phyloP scores from a whole-genome alignment of 192 early-diverging fungal species.

The Umbelopsis sp. region DNA sequence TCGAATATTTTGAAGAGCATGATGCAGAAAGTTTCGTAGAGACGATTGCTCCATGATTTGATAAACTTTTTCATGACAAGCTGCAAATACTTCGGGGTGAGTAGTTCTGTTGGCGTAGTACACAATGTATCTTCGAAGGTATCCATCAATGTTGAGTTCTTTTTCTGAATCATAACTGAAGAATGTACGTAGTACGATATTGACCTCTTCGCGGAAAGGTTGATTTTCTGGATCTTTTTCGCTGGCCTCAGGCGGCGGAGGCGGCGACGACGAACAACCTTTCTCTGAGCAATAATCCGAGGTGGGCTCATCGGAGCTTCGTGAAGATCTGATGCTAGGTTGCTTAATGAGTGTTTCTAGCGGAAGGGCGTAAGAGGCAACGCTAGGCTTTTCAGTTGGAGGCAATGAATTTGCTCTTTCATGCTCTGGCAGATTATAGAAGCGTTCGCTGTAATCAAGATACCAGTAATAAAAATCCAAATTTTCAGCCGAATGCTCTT shows the following conservation, averaged over 20 bases:
- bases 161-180: conserved; percentile 31
- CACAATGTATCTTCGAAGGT: conserved; percentile 20
- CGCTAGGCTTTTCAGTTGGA: conserved; percentile 19
- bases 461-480: conserved; percentile 35
- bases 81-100: conserved; percentile 22
- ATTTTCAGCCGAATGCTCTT: conserved; percentile 37
- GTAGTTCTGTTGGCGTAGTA: conserved; percentile 26
- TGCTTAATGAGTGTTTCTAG: conserved; percentile 16
- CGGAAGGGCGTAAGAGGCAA: conserved; percentile 7
- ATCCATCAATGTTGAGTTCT: conserved; percentile 28
- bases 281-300: background rate
- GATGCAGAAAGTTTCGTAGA: conserved; percentile 22
- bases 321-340: background rate
- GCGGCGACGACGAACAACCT: no score
- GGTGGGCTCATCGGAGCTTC: background rate
- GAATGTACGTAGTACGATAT: conserved; percentile 27
- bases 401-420: conserved; percentile 19
- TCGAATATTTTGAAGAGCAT: conserved; percentile 31
- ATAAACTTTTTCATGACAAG: conserved; percentile 11
- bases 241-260: background rate
- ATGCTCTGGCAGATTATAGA: conserved; percentile 18
- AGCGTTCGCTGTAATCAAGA: conserved; percentile 24
- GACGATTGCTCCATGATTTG: conserved; percentile 26
- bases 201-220: conserved; percentile 32
- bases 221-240: conserved; percentile 23